Percentiles rank a stretch among this genome's conserved stretches.
Conservation (phyloP, 129 eudicot species). For the Kitagawia praeruptora region DNA sequence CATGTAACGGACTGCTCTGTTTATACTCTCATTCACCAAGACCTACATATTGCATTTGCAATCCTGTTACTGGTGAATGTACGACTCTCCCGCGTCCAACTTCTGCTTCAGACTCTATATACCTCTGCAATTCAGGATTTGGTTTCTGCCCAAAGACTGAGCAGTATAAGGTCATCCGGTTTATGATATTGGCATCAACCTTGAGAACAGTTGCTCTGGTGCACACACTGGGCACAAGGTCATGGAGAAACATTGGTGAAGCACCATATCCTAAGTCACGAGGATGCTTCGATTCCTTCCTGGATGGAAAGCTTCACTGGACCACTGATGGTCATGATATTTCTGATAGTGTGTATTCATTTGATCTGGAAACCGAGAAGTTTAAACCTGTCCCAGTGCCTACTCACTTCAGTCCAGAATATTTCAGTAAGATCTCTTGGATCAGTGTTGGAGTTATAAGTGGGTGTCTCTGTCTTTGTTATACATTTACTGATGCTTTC, state of each 20-base stretch:
- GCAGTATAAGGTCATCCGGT: slow-evolving; percentile 31
- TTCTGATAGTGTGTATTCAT: slow-evolving; percentile 20
- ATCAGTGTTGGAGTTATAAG: slow-evolving; percentile 18
- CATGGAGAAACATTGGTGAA: slow-evolving; percentile 24
- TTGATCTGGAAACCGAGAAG: slow-evolving; percentile 25
- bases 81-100: slow-evolving; percentile 16
- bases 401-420: slow-evolving; percentile 7
- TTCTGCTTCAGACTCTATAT: not conserved
- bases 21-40: not conserved
- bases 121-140: slow-evolving; percentile 16
- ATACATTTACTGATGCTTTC: slow-evolving; percentile 9
- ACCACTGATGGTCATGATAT: slow-evolving; percentile 5
- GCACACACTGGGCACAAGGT: slow-evolving; percentile 24
- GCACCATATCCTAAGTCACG: not conserved
- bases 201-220: slow-evolving; percentile 14
- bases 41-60: slow-evolving; percentile 20
- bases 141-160: slow-evolving; percentile 27
- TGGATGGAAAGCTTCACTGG: slow-evolving; percentile 27
- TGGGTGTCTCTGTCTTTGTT: slow-evolving; percentile 25
- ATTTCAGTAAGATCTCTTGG: slow-evolving; percentile 20
- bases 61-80: slow-evolving; percentile 26
- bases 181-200: slow-evolving; percentile 7
- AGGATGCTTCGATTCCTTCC: slow-evolving; percentile 21
- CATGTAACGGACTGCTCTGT: slow-evolving; percentile 34
- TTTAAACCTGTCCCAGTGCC: slow-evolving; percentile 21